Conservation (phyloP, 129 eudicot species). For the Escallonia herrerae region DNA sequence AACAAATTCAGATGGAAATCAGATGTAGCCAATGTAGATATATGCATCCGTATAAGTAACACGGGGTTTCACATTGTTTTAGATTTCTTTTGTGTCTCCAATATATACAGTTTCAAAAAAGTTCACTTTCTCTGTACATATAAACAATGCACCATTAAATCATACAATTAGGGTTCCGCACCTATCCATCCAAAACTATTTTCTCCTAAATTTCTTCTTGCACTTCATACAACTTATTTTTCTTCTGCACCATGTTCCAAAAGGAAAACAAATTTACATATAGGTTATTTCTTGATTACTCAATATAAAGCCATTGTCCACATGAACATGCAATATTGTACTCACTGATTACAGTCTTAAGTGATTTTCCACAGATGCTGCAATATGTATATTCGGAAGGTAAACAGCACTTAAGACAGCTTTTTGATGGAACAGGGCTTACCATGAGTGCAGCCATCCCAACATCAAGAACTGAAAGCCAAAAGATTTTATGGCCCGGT, state of each 20-base stretch:
- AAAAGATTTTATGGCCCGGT: constrained; percentile 81
- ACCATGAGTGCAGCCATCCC: constrained; percentile 96
- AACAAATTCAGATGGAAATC: constrained; percentile 7
- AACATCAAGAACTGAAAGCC: constrained; percentile 98
- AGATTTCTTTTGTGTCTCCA: too few relatives aligned
- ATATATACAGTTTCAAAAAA: too few relatives aligned
- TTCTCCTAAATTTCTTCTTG: neutral
- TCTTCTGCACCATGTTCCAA: too few relatives aligned
- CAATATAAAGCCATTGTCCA: neutral
- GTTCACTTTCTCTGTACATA: too few relatives aligned
- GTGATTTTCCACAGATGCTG: neutral
- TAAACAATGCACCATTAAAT: too few relatives aligned
- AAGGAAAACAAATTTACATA: too few relatives aligned
- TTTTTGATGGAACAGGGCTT: constrained; percentile 5
- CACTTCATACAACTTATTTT: neutral
- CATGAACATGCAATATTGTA: neutral
- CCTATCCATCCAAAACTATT: neutral
- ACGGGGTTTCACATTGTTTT: neutral
- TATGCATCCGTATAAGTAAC: neutral
- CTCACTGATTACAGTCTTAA: neutral
- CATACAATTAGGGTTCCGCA: too few relatives aligned
- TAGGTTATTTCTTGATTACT: too few relatives aligned
- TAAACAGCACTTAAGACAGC: neutral
- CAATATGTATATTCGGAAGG: neutral
- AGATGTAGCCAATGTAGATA: neutral